phyloP scores from a whole-genome alignment of 2,329 filamentous ascomycete genomes.

The Colletotrichum scovillei region DNA sequence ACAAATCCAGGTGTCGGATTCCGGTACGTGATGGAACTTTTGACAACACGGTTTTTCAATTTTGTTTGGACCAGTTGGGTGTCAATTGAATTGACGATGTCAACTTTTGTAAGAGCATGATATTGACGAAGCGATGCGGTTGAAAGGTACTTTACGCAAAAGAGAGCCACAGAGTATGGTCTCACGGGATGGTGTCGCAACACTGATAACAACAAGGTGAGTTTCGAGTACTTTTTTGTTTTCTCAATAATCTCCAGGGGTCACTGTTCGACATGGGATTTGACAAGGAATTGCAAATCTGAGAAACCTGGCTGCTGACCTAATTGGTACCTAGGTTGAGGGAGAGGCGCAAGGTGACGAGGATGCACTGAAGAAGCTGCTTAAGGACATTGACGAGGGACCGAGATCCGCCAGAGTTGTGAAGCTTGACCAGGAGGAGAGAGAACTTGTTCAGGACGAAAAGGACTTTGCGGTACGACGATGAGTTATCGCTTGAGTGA shows the following conservation, averaged over 20 bases:
- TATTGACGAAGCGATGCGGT: background rate
- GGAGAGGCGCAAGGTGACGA: slow-evolving; percentile 87
- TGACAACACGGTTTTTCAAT: background rate
- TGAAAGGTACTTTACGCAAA: slow-evolving; percentile 64
- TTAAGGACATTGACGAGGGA: slow-evolving; percentile 80
- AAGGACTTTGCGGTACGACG: slow-evolving; percentile 69
- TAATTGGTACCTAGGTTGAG: slow-evolving; percentile 71
- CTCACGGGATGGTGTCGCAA: slow-evolving; percentile 74
- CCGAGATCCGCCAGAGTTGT: slow-evolving; percentile 79
- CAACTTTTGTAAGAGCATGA: background rate
- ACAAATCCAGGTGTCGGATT: slow-evolving; percentile 63
- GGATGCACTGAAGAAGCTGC: slow-evolving; percentile 73
- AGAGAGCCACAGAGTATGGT: slow-evolving; percentile 59
- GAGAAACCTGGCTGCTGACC: slow-evolving; percentile 15
- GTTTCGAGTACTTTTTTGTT: background rate
- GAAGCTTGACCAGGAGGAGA: slow-evolving; percentile 76
- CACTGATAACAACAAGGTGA: slow-evolving; percentile 65
- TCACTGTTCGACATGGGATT: background rate
- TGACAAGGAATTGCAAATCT: background rate
- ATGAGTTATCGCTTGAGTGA: background rate
- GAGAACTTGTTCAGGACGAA: slow-evolving; percentile 75
- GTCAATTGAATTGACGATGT: background rate
- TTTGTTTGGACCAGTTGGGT: background rate
- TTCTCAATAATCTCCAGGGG: background rate
- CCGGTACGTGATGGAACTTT: slow-evolving; percentile 50